Evolutionary conservation across 1,284 basidiomycete genomes (phyloP), one percentile per base, ranked within the genome.

Genomic region (Erythrobasidium hasegawianum): DNA sequence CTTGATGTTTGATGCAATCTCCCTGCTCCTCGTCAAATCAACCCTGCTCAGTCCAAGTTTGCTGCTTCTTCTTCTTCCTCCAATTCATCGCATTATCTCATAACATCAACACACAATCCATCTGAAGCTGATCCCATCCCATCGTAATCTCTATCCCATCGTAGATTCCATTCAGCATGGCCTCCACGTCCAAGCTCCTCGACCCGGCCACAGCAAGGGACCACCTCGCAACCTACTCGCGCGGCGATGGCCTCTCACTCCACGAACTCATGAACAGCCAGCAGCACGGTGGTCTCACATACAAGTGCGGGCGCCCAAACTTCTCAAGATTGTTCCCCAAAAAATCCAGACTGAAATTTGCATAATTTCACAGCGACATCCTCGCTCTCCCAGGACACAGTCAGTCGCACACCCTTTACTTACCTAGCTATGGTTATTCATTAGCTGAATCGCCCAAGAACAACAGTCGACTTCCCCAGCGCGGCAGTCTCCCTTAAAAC

Each of bases 251-350:
- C 45, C 85, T 98, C 59, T 85, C 88, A 68, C 83, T 91, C 72
- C 71, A 80, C 24, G 89, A 97, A 78, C 86, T 98, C 73, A 94
- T 97, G 86, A 86, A 97, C 82, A 90, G 90, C 11, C 82, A 81
- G 57, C 79, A 86, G 74, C 88, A 95, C 77, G 95, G 95, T 47
- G 95, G 95, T 22, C 85, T 98, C 73, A 97, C 95, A 20, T 98
- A 98, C 81, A 97, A 78, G 33, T 33, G 33, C 5, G 33, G 5
- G 5, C 33, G 4, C 33, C 11, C 33, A 33, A 69, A 61, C 47
- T 49, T 49, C 13, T 4, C 47, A 4, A 49, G 24, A 13, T 33
- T 11, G 4, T 33, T 5, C 11, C 33, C n/a, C n/a, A n/a, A 11
- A 33, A 33, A 33, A 33, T 5, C 33, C 33, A 33, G 45, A 20